Evolutionary conservation across 169 alveolate species (phyloP), one percentile per base, ranked within the genome.

Genomic region (Cryptosporidium canis): DNA sequence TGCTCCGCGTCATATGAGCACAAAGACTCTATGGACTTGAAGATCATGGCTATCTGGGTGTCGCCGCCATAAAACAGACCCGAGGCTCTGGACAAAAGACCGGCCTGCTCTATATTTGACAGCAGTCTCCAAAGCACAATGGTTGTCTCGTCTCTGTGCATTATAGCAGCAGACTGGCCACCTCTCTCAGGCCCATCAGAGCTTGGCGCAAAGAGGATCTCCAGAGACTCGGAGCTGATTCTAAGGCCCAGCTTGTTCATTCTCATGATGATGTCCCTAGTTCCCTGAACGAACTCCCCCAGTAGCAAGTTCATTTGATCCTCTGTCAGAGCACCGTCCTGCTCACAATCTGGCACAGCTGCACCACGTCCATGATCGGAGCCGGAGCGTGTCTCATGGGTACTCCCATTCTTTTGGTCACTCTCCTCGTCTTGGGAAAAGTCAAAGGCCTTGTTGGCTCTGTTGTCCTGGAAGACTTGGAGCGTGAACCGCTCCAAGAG

Each of bases 91-190:
- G 21, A 53, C 11, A 77, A 31, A 12, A 77, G 43, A 2, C 44
- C 45, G 8, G 47, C 24, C 24, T 77, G 66, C 39, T 77, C 58
- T 11, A 58, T 24, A 39, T 39, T 31, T 12, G 87, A 77, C 14
- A 77, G 43, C 9, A 77, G 8, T 24, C 21, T 45, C 87, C 87
- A 77, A 24, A 77, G 55, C 11, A 77, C 4, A n/a, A 77, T 61
- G 16, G 87, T 77, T 2, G 61, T 56, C 27, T 77, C 66, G 61
- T 77, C 87, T 43, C 16, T 56, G 45, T 41, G 8, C 4, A 77
- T 41, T 11, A 48, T 31, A 56, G 39, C 8, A 14, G 11, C 44
- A 33, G 21, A n/a, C 31, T 16, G 14, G 14, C 11, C 24, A 2
- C 0, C 1, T 7, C 9, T 31, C 18, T 1, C 27, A 9, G 44